Conservation (phyloP, 106 monocot species). For the Posidonia australis region DNA sequence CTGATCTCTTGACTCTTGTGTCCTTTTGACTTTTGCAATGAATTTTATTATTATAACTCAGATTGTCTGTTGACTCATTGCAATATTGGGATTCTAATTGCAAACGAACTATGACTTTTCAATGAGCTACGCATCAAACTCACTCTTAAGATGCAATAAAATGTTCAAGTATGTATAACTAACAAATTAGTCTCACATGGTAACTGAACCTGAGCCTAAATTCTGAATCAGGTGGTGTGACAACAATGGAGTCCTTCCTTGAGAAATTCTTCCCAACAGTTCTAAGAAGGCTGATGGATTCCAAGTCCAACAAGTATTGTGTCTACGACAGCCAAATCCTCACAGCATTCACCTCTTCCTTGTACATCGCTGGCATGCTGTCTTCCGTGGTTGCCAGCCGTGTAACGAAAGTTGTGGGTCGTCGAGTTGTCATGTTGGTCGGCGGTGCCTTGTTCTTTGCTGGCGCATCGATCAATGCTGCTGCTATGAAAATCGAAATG, state of each 20-base stretch:
- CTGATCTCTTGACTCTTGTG: too few species aligned
- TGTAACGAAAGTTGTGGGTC: constrained; percentile 23
- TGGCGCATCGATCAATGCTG: constrained; percentile 33
- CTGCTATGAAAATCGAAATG: constrained; percentile 34
- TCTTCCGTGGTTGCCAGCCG: constrained; percentile 33
- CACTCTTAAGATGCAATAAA: too few species aligned
- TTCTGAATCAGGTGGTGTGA: constrained; percentile 31
- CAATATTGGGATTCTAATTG: too few species aligned
- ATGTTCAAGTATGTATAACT: too few species aligned
- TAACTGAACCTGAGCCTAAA: too few species aligned
- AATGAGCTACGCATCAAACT: too few species aligned
- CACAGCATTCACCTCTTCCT: constrained; percentile 46
- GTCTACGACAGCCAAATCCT: constrained; percentile 44
- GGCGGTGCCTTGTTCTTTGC: constrained; percentile 34
- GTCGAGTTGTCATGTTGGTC: constrained; percentile 21
- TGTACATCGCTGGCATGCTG: constrained; percentile 39
- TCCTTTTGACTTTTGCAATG: too few species aligned
- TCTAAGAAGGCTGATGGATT: constrained; percentile 7
- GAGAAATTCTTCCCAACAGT: constrained; percentile 33
- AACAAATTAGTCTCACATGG: too few species aligned
- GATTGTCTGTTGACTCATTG: too few species aligned
- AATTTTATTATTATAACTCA: too few species aligned
- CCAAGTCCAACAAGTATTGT: constrained; percentile 31
- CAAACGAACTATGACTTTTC: too few species aligned
- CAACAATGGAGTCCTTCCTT: constrained; percentile 41